Evolutionary conservation across 106 monocot genomes (phyloP).

Genomic region (Dioscorea zingiberensis): DNA sequence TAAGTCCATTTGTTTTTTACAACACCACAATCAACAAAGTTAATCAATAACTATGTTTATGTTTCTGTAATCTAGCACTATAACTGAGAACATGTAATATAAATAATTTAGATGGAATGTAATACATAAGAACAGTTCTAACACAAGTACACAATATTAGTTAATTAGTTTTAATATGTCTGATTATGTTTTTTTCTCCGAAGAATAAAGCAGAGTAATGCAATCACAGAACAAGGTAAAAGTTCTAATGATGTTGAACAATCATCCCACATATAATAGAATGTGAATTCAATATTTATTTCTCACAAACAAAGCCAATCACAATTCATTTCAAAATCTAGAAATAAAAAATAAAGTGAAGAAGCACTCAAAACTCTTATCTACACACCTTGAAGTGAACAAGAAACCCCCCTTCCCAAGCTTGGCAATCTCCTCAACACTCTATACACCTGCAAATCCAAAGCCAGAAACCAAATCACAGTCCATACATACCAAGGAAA

Average conservation of each 20-base stretch:
- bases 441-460: not conserved
- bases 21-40: too few species aligned
- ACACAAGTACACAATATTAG: too few species aligned
- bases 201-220: too few species aligned
- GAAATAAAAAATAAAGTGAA: not conserved
- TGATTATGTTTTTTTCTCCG: too few species aligned
- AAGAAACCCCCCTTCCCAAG: not conserved
- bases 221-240: too few species aligned
- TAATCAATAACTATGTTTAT: too few species aligned
- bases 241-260: not conserved
- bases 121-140: too few species aligned
- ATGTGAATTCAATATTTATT: not conserved
- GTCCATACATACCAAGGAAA: not conserved
- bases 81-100: too few species aligned
- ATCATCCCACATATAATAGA: not conserved
- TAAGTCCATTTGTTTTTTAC: too few species aligned
- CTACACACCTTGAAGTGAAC: slow-evolving; percentile 7
- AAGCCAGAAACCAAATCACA: not conserved
- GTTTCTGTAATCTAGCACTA: too few species aligned
- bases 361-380: not conserved
- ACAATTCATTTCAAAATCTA: not conserved
- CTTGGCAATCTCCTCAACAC: not conserved
- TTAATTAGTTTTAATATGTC: too few species aligned
- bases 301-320: not conserved
- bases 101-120: too few species aligned